phyloP scores from a whole-genome alignment of 208 protist genomes.

The Leishmania turanica region DNA sequence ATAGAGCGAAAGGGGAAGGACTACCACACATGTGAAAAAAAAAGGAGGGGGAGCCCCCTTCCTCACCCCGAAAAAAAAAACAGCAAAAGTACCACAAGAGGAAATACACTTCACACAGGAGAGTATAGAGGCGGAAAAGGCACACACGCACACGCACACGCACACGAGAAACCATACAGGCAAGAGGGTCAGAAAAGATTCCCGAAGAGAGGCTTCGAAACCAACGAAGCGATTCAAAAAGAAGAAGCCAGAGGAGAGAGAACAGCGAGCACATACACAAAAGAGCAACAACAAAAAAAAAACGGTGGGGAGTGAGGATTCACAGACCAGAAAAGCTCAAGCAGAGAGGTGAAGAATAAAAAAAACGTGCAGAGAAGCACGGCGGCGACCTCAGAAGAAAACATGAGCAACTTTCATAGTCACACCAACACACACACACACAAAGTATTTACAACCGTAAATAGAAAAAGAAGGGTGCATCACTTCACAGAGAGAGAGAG shows the following conservation, averaged over 20 bases:
- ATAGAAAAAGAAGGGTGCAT: too few relatives aligned
- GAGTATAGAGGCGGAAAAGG: background rate
- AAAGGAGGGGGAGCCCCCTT: background rate
- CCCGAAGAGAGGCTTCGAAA: too few relatives aligned
- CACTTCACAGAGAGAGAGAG: background rate
- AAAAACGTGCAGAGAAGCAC: background rate
- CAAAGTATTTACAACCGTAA: background rate
- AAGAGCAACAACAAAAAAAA: background rate
- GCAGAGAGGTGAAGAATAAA: background rate
- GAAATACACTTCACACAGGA: background rate
- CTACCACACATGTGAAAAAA: background rate
- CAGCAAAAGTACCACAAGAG: background rate
- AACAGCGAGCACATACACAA: background rate
- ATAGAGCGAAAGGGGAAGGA: background rate
- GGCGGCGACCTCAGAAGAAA: background rate
- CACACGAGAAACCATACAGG: background rate
- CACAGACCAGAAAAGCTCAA: background rate
- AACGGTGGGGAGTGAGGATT: background rate
- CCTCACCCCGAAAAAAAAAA: background rate
- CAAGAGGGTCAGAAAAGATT: background rate
- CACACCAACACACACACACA: background rate
- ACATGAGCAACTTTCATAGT: background rate
- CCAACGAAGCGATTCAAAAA: too few relatives aligned
- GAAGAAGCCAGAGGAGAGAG: background rate
- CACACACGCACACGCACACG: background rate